Percentiles rank a stretch among this genome's conserved stretches.
Evolutionary conservation across 139 green algal species (phyloP).

Genomic region (Tetradesmus lagerheimii): DNA sequence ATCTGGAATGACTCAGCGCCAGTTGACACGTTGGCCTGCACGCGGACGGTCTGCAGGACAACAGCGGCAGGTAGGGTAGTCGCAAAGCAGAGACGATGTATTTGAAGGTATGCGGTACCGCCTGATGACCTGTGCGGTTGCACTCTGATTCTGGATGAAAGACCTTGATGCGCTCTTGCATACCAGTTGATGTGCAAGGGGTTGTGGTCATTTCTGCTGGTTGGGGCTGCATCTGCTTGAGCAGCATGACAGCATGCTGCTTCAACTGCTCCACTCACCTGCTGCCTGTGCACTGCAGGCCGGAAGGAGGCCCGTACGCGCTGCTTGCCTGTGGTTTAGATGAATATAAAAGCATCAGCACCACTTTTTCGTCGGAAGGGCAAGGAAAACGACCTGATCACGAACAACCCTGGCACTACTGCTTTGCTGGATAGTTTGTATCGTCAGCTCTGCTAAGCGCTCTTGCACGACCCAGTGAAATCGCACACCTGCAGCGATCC

Average conservation of each 20-base stretch:
- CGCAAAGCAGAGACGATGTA: no score
- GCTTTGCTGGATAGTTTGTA: neutral
- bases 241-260: neutral
- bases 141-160: neutral
- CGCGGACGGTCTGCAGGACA: neutral
- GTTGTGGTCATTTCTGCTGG: no score
- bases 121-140: neutral
- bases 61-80: neutral
- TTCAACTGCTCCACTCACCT: neutral
- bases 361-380: neutral
- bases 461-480: neutral
- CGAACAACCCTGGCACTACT: slow-evolving; percentile 7
- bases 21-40: slow-evolving; percentile 46
- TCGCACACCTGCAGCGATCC: neutral
- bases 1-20: slow-evolving; percentile 78
- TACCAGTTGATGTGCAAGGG: neutral
- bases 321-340: neutral
- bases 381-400: neutral
- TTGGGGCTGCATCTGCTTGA: neutral
- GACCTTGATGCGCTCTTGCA: neutral
- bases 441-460: no score
- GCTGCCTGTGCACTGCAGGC: slow-evolving; percentile 2
- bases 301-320: neutral
- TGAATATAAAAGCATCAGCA: neutral
- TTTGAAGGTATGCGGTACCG: no score